These are phyloP conservation scores for Pogostemon cablin DNA, from an alignment of 257 asterid genomes.

Conservation along the genomic window DNA sequence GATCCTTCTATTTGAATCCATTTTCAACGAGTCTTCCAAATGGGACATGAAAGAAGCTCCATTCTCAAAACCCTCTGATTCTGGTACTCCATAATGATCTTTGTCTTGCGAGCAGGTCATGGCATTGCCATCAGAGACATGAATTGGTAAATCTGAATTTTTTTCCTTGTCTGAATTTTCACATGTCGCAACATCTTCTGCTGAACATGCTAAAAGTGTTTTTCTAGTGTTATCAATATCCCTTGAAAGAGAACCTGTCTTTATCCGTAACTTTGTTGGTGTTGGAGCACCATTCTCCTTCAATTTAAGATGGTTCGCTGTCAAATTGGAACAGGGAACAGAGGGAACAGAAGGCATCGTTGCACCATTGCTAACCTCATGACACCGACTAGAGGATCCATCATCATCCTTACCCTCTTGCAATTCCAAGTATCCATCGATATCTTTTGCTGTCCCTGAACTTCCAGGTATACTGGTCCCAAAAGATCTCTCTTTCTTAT, in stretches of 20 bases:
- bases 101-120: slow-evolving; percentile 39
- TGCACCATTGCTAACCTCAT: slow-evolving; percentile 41
- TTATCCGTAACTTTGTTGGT: slow-evolving; percentile 71
- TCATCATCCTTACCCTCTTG: slow-evolving; percentile 37
- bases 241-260: slow-evolving; percentile 51
- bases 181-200: slow-evolving; percentile 38
- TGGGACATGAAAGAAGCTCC: slow-evolving; percentile 47
- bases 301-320: slow-evolving; percentile 36
- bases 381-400: slow-evolving; percentile 38
- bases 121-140: slow-evolving; percentile 35
- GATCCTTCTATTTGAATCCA: slow-evolving; percentile 66
- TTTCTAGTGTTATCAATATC: slow-evolving; percentile 46
- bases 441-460: slow-evolving; percentile 41
- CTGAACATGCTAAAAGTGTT: slow-evolving; percentile 36
- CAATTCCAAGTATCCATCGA: slow-evolving; percentile 32
- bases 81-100: slow-evolving; percentile 40
- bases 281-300: slow-evolving; percentile 47
- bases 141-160: slow-evolving; percentile 39
- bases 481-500: slow-evolving; percentile 37
- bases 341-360: slow-evolving; percentile 41
- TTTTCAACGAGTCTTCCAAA: slow-evolving; percentile 51
- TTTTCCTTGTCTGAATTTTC: slow-evolving; percentile 36
- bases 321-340: slow-evolving; percentile 40
- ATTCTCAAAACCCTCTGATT: slow-evolving; percentile 41
- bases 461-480: slow-evolving; percentile 35